Percentiles rank a stretch among this genome's conserved stretches.
Conservation (phyloP, 163 green algal species). For the Scenedesmus sp. region DNA sequence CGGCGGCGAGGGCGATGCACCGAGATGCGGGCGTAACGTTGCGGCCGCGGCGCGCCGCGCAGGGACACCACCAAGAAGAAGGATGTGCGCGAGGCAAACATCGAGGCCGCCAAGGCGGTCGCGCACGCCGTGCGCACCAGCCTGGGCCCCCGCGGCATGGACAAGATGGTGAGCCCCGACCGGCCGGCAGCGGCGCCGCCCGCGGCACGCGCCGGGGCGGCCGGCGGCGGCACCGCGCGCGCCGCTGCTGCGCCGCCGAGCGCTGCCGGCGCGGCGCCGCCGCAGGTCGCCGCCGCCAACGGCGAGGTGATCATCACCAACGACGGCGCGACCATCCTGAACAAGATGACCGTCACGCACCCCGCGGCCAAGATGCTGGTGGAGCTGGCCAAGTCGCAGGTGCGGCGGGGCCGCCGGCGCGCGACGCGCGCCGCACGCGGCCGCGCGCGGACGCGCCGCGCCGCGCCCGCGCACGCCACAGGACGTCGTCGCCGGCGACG, state of each 20-base stretch:
- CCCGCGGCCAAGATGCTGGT: slow-evolving; percentile 99
- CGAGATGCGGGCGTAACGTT: no score
- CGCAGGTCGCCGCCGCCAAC: slow-evolving; percentile 84
- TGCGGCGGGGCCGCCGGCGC: slow-evolving; percentile 24
- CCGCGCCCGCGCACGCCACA: slow-evolving; percentile 57
- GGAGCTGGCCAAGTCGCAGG: slow-evolving; percentile 96
- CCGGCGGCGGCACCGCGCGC: no score
- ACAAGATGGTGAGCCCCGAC: slow-evolving; percentile 93
- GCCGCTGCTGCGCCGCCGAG: no score
- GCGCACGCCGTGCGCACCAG: slow-evolving; percentile 97
- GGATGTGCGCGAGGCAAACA: slow-evolving; percentile 96
- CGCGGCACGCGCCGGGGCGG: no score
- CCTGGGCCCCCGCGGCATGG: slow-evolving; percentile 96
- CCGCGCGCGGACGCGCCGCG: neutral
- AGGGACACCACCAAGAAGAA: slow-evolving; percentile 92
- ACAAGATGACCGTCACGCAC: slow-evolving; percentile 97
- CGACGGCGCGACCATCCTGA: slow-evolving; percentile 98
- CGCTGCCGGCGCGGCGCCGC: no score
- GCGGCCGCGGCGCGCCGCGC: neutral
- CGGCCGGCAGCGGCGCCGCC: no score
- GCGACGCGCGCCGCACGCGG: neutral
- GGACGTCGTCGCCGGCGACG: slow-evolving; percentile 97
- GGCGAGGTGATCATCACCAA: slow-evolving; percentile 99
- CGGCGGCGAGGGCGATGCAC: neutral
- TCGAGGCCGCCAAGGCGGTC: slow-evolving; percentile 97